Conservation (phyloP, 345 rosid genomes). For the Gossypium thurberi region DNA sequence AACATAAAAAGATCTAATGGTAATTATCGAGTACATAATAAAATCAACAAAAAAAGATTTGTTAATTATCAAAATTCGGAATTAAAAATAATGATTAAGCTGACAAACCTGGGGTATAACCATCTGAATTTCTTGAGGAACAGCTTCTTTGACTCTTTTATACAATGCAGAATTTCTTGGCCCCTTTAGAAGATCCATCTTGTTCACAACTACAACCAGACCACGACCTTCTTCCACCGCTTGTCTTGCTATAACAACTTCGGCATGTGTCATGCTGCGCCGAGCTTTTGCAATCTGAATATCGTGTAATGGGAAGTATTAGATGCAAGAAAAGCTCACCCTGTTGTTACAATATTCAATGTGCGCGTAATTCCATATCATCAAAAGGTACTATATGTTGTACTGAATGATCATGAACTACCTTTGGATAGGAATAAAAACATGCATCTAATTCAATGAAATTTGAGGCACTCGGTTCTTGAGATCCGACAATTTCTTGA, state of each 20-base stretch:
- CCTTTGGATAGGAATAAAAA: neutral
- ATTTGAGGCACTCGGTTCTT: neutral
- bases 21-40: neutral
- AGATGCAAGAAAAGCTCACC: neutral
- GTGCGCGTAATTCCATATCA: neutral
- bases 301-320: constrained; percentile 11
- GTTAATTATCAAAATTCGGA: neutral
- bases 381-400: neutral
- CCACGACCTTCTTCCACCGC: constrained; percentile 98
- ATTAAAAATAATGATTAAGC: constrained; percentile 1
- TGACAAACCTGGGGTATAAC: constrained; percentile 83
- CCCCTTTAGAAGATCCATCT: constrained; percentile 87
- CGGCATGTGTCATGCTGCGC: constrained; percentile 89
- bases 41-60: neutral
- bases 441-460: neutral
- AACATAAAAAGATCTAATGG: neutral
- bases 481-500: neutral
- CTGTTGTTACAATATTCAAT: neutral
- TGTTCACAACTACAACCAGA: constrained; percentile 77
- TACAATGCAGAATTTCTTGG: constrained; percentile 38
- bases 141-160: constrained; percentile 78
- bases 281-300: constrained; percentile 59
- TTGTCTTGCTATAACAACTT: constrained; percentile 88
- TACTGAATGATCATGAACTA: neutral
- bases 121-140: constrained; percentile 87